phyloP scores from a whole-genome alignment of 306 rosid species.

The Castanospermum australe region DNA sequence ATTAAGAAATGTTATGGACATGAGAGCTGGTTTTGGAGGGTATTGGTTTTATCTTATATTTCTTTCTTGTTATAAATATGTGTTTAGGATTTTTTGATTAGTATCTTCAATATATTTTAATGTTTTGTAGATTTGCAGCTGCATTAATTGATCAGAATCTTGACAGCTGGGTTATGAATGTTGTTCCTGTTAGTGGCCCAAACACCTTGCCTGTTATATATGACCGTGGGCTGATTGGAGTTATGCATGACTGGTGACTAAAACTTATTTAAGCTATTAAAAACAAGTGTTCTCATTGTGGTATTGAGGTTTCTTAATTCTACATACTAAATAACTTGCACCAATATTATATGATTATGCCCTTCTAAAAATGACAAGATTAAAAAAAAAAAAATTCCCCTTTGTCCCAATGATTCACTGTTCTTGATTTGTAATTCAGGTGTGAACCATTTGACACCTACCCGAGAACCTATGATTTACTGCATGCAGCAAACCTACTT shows the following conservation, averaged over 20 bases:
- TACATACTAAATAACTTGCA: background rate
- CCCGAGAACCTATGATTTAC: constrained; percentile 88
- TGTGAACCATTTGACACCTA: constrained; percentile 97
- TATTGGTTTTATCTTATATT: constrained; percentile 31
- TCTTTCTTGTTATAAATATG: background rate
- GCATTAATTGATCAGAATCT: constrained; percentile 61
- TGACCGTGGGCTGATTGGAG: constrained; percentile 95
- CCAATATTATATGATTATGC: background rate
- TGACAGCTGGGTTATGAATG: constrained; percentile 92
- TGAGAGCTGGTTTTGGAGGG: constrained; percentile 99
- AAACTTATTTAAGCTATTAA: background rate
- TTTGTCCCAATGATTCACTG: background rate
- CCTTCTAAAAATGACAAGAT: background rate
- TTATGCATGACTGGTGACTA: constrained; percentile 84
- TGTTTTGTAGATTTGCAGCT: constrained; percentile 75
- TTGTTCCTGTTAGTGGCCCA: constrained; percentile 84
- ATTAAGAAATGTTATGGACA: constrained; percentile 92
- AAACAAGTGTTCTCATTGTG: background rate
- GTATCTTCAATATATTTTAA: constrained; percentile 15
- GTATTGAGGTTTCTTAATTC: background rate
- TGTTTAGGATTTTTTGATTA: constrained; percentile 2
- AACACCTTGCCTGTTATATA: constrained; percentile 93
- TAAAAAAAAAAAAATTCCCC: background rate
- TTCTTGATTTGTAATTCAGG: constrained; percentile 48
- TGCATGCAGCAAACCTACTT: constrained; percentile 83